Conservation (phyloP, 2,329 filamentous ascomycete species). For the Aspergillus ochraceus region DNA sequence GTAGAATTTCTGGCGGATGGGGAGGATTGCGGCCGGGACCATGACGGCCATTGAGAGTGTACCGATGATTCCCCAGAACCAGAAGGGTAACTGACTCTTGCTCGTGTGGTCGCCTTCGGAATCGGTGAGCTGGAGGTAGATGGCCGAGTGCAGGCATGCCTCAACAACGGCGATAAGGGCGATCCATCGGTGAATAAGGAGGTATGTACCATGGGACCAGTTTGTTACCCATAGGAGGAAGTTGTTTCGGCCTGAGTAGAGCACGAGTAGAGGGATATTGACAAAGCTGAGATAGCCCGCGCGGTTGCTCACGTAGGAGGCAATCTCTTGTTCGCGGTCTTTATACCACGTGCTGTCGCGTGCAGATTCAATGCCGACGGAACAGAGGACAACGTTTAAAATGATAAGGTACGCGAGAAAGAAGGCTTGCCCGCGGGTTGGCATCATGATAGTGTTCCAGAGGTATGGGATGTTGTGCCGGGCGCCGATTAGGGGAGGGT, state of each 20-base stretch:
- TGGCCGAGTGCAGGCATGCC: slow-evolving; percentile 23
- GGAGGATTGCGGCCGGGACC: slow-evolving; percentile 26
- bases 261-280: slow-evolving; percentile 28
- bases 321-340: slow-evolving; percentile 25
- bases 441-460: not conserved
- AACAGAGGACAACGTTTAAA: slow-evolving; percentile 1
- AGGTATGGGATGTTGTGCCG: not conserved
- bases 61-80: slow-evolving; percentile 2
- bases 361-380: not conserved
- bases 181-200: slow-evolving; percentile 39
- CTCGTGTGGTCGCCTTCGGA: not conserved
- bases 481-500: not conserved
- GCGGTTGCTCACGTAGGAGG: slow-evolving; percentile 29
- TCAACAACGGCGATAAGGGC: slow-evolving; percentile 26
- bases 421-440: slow-evolving; percentile 1
- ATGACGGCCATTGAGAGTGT: slow-evolving; percentile 12
- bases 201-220: slow-evolving; percentile 39
- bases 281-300: slow-evolving; percentile 33
- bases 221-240: slow-evolving; percentile 39
- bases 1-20: slow-evolving; percentile 29
- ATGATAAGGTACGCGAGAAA: slow-evolving; percentile 1
- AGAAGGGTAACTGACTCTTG: not conserved
- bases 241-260: slow-evolving; percentile 42
- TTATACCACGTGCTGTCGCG: slow-evolving; percentile 6
- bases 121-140: slow-evolving; percentile 20